These are phyloP conservation scores for Pyronema omphalodes DNA, from an alignment of 495 filamentous ascomycete species.

Conservation along the genomic window DNA sequence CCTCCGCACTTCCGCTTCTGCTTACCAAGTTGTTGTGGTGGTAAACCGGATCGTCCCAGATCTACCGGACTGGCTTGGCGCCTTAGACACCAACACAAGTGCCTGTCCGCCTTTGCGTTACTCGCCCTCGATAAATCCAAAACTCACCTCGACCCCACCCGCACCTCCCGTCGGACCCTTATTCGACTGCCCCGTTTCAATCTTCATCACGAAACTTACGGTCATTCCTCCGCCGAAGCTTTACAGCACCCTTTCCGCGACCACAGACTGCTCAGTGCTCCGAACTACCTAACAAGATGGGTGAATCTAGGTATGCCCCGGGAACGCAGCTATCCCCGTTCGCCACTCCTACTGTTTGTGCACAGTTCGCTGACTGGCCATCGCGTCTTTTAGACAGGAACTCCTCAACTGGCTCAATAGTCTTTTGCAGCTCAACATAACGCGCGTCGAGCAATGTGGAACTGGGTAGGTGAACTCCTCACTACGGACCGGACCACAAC, in stretches of 20 bases:
- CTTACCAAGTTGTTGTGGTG: no score
- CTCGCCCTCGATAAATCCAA: no score
- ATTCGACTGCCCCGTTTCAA: no score
- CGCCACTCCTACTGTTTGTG: neutral
- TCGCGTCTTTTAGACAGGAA: slow-evolving; percentile 57
- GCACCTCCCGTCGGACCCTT: no score
- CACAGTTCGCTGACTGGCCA: neutral
- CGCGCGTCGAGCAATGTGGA: slow-evolving; percentile 96
- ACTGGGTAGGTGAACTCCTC: slow-evolving; percentile 55
- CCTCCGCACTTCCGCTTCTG: no score
- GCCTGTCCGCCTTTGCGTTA: no score
- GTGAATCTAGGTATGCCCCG: slow-evolving; percentile 2
- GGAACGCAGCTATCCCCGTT: neutral
- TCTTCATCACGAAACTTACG: no score
- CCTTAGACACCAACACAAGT: no score
- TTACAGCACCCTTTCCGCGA: neutral
- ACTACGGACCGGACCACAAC: neutral
- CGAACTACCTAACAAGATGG: neutral
- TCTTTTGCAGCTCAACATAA: slow-evolving; percentile 90
- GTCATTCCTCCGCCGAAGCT: no score
- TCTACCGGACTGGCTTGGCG: no score
- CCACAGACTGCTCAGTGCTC: neutral
- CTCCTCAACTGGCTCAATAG: slow-evolving; percentile 92
- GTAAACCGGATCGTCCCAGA: no score
- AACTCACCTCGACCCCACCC: neutral